Percentiles rank a stretch among this genome's conserved stretches.
These are phyloP conservation scores for Ogataea glucozyma DNA, from an alignment of 805 yeast species.

Conservation along the genomic window DNA sequence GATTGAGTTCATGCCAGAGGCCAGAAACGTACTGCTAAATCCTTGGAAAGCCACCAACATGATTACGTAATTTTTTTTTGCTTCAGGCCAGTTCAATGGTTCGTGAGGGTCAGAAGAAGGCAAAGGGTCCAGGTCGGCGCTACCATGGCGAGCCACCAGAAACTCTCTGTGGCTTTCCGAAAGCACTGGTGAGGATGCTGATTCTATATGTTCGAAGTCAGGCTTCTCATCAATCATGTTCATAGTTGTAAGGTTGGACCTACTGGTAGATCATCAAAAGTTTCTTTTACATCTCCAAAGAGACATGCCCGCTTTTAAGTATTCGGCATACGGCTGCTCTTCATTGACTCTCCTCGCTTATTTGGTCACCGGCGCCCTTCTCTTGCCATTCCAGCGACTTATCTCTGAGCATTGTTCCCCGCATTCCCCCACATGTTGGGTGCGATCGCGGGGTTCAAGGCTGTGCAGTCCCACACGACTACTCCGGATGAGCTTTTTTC, in stretches of 20 bases:
- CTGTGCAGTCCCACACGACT: background rate
- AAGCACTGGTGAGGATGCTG: background rate
- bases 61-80: conserved; percentile 10
- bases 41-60: conserved; percentile 11
- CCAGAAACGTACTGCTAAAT: conserved; percentile 12
- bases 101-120: conserved; percentile 9
- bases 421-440: background rate
- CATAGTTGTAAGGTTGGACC: background rate
- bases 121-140: conserved; percentile 7
- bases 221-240: background rate
- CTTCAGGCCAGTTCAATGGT: conserved; percentile 12
- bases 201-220: conserved; percentile 1
- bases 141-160: conserved; percentile 8
- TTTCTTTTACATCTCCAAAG: no score
- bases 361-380: no score
- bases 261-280: background rate
- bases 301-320: no score
- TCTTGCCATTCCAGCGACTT: no score
- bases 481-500: background rate
- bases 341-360: no score
- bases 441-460: no score
- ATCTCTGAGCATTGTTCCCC: background rate
- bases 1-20: conserved; percentile 10
- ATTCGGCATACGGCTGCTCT: no score
- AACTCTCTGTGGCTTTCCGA: conserved; percentile 3